Base-by-base conservation (phyloP, 2,329 filamentous ascomycete species). In the Pyrenophora seminiperda region DNA sequence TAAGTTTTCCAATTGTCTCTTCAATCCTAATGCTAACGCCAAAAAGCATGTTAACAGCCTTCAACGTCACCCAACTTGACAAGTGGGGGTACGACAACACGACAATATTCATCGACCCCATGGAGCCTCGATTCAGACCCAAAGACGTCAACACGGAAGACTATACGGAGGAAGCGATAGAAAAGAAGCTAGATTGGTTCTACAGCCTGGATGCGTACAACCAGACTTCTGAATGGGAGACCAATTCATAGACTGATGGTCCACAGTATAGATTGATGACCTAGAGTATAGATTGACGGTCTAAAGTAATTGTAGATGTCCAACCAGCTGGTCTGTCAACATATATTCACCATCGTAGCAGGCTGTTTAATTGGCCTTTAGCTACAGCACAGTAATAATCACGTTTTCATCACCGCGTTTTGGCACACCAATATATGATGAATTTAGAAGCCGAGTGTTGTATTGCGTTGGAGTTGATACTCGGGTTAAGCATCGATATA, bases 31-130 rank as follows among this genome's bases (percentile, higher is more conserved):
- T 14, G 27, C 51, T 63, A 34, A 64, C 36, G 20, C 14, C 7
- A 31, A 2, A 31, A 19, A 64, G 60, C 39, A 77, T 77, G 75
- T 65, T 78, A 59, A 74, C 67, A 3, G 75, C 70, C 2, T 75
- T 78, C 65, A 76, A 77, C 50, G 70, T 76, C 15, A 75, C 73
- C 5, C 55, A 63, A 5, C 65, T 78, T 3, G 52, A 45, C n/a
- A 49, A 68, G 41, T 69, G 61, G 58, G 68, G 70, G 14, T 72
- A 72, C 46, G 51, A 62, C 40, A 62, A 68, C 6, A 56, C 59
- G 14, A 73, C 70, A 4, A 24, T 58, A 13, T 68, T 71, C 56
- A 68, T 71, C 24, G 65, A 70, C 32, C 68, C 66, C 5, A 66
- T 70, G 63, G 47, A 67, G 32, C 61, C 62, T 0, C 42, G 56